These are phyloP conservation scores for Myxozyma udenii DNA, from an alignment of 805 yeast species.

Conservation along the genomic window DNA sequence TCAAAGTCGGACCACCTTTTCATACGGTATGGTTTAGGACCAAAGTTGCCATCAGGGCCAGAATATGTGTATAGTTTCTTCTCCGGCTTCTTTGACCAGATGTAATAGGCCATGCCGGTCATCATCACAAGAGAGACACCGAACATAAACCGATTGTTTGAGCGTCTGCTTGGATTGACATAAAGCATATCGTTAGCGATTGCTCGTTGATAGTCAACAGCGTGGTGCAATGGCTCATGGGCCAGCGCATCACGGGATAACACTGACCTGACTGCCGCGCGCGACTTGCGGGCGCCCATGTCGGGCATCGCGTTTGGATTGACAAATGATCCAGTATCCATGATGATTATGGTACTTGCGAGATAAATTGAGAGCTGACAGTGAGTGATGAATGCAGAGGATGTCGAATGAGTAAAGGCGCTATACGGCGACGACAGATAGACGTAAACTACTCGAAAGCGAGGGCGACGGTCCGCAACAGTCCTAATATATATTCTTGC, in stretches of 20 bases:
- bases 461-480: too few relatives aligned
- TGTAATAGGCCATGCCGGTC: constrained; percentile 15
- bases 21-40: constrained; percentile 11
- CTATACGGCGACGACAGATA: too few relatives aligned
- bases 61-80: constrained; percentile 13
- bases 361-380: too few relatives aligned
- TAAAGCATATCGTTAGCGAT: constrained; percentile 1
- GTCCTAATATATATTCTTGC: too few relatives aligned
- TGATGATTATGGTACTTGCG: too few relatives aligned
- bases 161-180: constrained; percentile 1
- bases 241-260: neutral
- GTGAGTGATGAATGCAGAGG: too few relatives aligned
- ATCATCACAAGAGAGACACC: constrained; percentile 7
- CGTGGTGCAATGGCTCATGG: neutral
- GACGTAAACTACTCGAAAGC: too few relatives aligned
- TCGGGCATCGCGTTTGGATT: neutral
- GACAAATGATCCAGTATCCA: neutral
- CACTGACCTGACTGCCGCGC: neutral
- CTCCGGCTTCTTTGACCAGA: constrained; percentile 5
- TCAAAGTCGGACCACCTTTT: constrained; percentile 11
- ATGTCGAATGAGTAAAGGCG: too few relatives aligned
- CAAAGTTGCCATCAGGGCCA: constrained; percentile 8
- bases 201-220: neutral
- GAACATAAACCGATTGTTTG: constrained; percentile 22
- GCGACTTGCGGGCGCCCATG: neutral